Evolutionary conservation across 2,329 filamentous ascomycete genomes (phyloP).

Genomic region (Coniochaeta ligniaria): DNA sequence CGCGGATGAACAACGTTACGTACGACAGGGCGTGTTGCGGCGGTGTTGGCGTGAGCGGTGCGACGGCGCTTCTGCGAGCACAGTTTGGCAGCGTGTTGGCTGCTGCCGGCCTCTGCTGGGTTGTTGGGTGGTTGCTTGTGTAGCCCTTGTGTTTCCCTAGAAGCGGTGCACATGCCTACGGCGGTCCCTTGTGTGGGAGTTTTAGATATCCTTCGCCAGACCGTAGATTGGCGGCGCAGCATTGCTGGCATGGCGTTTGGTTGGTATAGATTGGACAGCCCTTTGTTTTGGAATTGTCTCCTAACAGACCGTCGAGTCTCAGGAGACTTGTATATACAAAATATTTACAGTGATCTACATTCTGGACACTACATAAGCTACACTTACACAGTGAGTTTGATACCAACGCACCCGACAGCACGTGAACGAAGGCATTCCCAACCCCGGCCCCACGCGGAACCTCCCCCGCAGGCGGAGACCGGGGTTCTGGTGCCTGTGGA

Average conservation of each 20-base stretch:
- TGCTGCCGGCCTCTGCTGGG: constrained; percentile 6
- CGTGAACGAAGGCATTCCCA: background rate
- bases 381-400: background rate
- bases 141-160: background rate
- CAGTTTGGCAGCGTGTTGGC: constrained; percentile 3
- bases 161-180: background rate
- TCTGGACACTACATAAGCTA: background rate
- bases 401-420: background rate
- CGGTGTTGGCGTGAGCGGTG: constrained; percentile 36
- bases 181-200: background rate
- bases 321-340: background rate
- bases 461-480: background rate
- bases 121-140: constrained; percentile 8
- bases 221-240: constrained; percentile 3
- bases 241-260: constrained; percentile 12
- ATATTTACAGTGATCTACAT: background rate
- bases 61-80: constrained; percentile 37
- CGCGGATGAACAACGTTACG: constrained; percentile 63
- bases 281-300: background rate
- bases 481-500: background rate
- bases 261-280: background rate
- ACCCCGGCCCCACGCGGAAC: background rate
- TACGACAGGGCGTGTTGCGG: constrained; percentile 53
- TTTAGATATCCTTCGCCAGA: background rate
- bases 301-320: background rate